A percentile compares a stretch with the other conserved stretches of the same genome.
Evolutionary conservation across 805 yeast genomes (phyloP).

Genomic region (Phaffomyces thermotolerans): DNA sequence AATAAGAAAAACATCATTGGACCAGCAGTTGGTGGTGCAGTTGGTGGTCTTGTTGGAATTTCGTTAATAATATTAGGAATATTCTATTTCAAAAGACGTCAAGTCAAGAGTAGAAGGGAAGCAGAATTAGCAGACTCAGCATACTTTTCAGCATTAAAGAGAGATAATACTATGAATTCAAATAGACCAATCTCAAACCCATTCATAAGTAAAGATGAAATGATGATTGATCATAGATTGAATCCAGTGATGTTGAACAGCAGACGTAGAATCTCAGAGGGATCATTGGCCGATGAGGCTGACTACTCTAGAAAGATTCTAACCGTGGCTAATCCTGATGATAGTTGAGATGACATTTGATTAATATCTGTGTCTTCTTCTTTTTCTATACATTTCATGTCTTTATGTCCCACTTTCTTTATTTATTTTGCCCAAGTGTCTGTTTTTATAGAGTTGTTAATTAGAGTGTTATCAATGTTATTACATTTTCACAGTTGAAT

Average conservation of each 20-base stretch:
- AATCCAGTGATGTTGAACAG: constrained; percentile 69
- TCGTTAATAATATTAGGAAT: constrained; percentile 33
- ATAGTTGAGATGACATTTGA: constrained; percentile 29
- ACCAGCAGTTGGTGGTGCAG: constrained; percentile 58
- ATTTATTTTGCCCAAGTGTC: no score
- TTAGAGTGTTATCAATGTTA: no score
- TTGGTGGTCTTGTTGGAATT: constrained; percentile 47
- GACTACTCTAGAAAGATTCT: constrained; percentile 75
- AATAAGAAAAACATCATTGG: constrained; percentile 32
- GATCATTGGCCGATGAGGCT: constrained; percentile 79
- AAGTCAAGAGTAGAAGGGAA: constrained; percentile 28
- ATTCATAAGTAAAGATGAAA: constrained; percentile 53
- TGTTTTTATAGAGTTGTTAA: no score
- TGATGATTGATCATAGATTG: constrained; percentile 51
- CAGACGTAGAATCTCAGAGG: constrained; percentile 76
- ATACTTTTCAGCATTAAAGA: constrained; percentile 49
- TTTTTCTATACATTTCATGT: no score
- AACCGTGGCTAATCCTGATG: constrained; percentile 87
- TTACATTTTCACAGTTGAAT: no score
- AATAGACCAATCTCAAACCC: constrained; percentile 43
- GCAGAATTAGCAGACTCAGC: constrained; percentile 48
- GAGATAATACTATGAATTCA: constrained; percentile 26
- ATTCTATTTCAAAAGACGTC: constrained; percentile 31
- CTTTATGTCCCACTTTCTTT: no score
- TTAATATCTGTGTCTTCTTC: no score